These are phyloP conservation scores for Aspergillus cavernicola DNA, from an alignment of 495 filamentous ascomycete species.

Conservation along the genomic window DNA sequence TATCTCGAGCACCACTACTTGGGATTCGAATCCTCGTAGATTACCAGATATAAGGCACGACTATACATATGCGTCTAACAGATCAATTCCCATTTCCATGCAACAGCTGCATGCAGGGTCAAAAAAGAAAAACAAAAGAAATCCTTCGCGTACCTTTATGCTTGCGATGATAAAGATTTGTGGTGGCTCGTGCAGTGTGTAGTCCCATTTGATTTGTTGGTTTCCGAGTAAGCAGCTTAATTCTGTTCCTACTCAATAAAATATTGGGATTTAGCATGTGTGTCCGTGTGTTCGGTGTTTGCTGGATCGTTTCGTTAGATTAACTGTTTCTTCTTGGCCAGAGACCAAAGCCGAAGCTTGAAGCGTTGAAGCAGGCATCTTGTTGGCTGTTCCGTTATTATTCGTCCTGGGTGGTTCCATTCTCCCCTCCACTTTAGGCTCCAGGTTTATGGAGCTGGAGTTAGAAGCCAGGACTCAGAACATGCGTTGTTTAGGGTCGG, in stretches of 20 bases:
- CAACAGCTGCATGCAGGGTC: slow-evolving; percentile 1
- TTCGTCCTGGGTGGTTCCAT: neutral
- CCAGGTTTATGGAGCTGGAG: neutral
- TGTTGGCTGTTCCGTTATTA: slow-evolving; percentile 1
- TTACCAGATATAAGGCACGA: neutral
- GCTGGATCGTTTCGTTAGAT: neutral
- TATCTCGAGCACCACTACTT: neutral
- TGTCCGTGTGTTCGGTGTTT: neutral
- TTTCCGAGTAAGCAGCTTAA: neutral
- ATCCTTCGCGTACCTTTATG: neutral
- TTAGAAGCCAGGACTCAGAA: neutral
- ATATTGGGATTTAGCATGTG: neutral
- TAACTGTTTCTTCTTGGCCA: slow-evolving; percentile 8
- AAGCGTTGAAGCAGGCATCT: slow-evolving; percentile 1
- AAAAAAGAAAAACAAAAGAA: neutral
- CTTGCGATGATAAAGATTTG: neutral
- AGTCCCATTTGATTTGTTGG: neutral
- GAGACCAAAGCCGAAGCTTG: slow-evolving; percentile 7
- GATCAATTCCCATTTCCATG: neutral
- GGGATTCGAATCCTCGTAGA: neutral
- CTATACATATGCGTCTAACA: slow-evolving; percentile 2
- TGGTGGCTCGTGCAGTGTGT: neutral
- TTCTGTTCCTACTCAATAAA: neutral
- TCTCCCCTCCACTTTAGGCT: slow-evolving; percentile 5
- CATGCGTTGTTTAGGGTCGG: neutral